phyloP scores from a whole-genome alignment of 495 filamentous ascomycete species.

The Lentithecium fluviatile region DNA sequence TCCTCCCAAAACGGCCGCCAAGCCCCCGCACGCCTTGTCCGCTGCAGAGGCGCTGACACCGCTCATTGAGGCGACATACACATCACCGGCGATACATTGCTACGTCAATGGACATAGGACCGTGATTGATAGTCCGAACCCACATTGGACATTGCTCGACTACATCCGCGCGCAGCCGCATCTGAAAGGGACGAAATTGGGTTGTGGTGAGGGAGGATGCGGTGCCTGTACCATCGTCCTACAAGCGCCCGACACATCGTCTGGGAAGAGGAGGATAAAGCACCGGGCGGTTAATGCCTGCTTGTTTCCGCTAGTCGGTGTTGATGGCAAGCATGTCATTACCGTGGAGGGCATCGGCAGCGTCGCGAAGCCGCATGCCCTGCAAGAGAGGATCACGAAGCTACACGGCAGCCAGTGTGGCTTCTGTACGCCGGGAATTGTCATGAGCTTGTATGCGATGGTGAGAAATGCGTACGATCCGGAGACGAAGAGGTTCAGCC shows the following conservation, averaged over 20 bases:
- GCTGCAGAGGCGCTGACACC: slow-evolving; percentile 33
- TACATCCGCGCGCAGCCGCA: slow-evolving; percentile 52
- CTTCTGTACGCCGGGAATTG: slow-evolving; percentile 46
- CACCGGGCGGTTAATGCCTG: slow-evolving; percentile 35
- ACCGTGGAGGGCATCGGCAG: slow-evolving; percentile 47
- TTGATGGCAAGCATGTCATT: slow-evolving; percentile 48
- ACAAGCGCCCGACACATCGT: slow-evolving; percentile 32
- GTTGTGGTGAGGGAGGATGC: slow-evolving; percentile 49
- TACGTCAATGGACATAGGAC: slow-evolving; percentile 33
- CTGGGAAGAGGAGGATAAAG: slow-evolving; percentile 25
- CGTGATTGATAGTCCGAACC: slow-evolving; percentile 30
- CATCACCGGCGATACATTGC: slow-evolving; percentile 35
- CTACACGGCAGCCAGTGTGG: slow-evolving; percentile 46
- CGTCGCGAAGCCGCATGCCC: slow-evolving; percentile 42
- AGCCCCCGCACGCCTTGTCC: slow-evolving; percentile 19
- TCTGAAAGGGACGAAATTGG: slow-evolving; percentile 59
- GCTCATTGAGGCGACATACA: slow-evolving; percentile 38
- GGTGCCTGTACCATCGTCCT: slow-evolving; percentile 48
- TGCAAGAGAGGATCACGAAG: slow-evolving; percentile 48
- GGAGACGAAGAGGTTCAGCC: slow-evolving; percentile 37
- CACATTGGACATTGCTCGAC: slow-evolving; percentile 48
- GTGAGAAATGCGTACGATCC: slow-evolving; percentile 45
- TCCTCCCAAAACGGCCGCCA: slow-evolving; percentile 22
- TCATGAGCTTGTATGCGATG: slow-evolving; percentile 48
- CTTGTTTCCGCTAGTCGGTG: slow-evolving; percentile 38